phyloP scores from a whole-genome alignment of 208 protist species.

The Wallacemonas sp. region DNA sequence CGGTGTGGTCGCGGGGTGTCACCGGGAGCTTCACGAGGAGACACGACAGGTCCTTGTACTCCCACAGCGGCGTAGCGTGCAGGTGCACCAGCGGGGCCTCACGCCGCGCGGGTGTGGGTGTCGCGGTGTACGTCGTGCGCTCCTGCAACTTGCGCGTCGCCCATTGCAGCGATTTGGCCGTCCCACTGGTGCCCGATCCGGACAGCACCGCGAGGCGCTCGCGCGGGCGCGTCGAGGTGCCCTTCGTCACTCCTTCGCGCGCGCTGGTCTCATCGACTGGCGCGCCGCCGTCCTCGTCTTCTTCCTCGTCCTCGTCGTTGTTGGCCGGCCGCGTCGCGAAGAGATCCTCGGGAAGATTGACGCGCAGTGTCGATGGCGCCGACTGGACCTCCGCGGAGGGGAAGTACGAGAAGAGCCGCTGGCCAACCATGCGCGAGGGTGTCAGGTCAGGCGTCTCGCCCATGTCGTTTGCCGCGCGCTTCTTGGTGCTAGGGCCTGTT shows the following conservation, averaged over 20 bases:
- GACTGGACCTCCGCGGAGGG: conserved; percentile 25
- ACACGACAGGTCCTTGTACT: conserved; percentile 42
- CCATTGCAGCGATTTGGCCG: conserved; percentile 1
- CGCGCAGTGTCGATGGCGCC: conserved; percentile 25
- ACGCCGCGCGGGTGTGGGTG: background rate
- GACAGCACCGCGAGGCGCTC: background rate
- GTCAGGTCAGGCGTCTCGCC: background rate
- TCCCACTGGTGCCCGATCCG: background rate
- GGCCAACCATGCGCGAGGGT: background rate
- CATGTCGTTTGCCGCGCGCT: background rate
- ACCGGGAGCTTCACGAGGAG: conserved; percentile 28
- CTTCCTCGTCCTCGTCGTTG: conserved; percentile 10
- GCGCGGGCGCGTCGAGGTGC: too few relatives aligned
- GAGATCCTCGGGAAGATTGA: conserved; percentile 17
- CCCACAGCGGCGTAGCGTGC: conserved; percentile 30
- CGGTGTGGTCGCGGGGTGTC: too few relatives aligned
- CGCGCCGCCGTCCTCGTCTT: too few relatives aligned
- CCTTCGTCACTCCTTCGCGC: too few relatives aligned
- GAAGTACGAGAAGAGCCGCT: conserved; percentile 31
- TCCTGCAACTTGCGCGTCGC: background rate
- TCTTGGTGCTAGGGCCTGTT: background rate
- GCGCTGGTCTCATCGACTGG: too few relatives aligned
- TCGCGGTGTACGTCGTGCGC: background rate
- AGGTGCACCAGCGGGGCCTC: background rate
- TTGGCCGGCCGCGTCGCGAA: conserved; percentile 21